Conservation (phyloP, 2,329 filamentous ascomycete species). For the Arthroderma sp. region DNA sequence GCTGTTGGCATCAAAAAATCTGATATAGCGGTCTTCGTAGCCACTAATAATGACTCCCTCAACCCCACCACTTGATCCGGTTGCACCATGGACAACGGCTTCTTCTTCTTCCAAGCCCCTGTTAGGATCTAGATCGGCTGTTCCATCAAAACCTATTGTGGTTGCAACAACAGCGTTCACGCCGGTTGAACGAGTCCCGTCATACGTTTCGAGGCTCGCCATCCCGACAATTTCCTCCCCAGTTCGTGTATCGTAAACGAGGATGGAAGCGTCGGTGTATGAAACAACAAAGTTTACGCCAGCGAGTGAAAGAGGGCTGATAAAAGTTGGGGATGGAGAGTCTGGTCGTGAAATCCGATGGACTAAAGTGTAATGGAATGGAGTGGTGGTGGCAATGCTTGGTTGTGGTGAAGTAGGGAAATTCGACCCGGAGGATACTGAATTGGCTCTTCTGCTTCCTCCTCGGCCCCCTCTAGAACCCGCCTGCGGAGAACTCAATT, state of each 20-base stretch:
- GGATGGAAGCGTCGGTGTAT: slow-evolving; percentile 76
- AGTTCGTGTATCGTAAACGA: slow-evolving; percentile 83
- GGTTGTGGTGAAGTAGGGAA: slow-evolving; percentile 86
- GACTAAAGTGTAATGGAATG: slow-evolving; percentile 77
- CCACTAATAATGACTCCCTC: slow-evolving; percentile 93
- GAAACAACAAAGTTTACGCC: slow-evolving; percentile 88
- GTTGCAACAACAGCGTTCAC: slow-evolving; percentile 88
- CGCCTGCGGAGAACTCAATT: slow-evolving; percentile 66
- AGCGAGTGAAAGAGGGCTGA: slow-evolving; percentile 68
- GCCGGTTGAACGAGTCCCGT: slow-evolving; percentile 66
- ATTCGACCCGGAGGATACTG: slow-evolving; percentile 84
- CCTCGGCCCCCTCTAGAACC: slow-evolving; percentile 54
- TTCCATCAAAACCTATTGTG: slow-evolving; percentile 62
- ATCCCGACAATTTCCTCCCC: slow-evolving; percentile 86
- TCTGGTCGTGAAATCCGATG: slow-evolving; percentile 68
- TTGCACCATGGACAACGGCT: slow-evolving; percentile 61
- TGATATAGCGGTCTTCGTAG: slow-evolving; percentile 89
- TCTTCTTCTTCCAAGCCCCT: slow-evolving; percentile 57
- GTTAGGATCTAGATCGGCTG: slow-evolving; percentile 47
- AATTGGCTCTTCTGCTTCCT: slow-evolving; percentile 74
- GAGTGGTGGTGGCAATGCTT: slow-evolving; percentile 68
- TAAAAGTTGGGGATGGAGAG: slow-evolving; percentile 70
- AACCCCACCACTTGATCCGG: slow-evolving; percentile 66
- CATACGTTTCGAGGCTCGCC: slow-evolving; percentile 88
- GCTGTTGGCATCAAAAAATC: slow-evolving; percentile 97